Evolutionary conservation across 2,329 filamentous ascomycete genomes (phyloP), one percentile per base, ranked within the genome.

Genomic region (Cryphonectria radicalis): DNA sequence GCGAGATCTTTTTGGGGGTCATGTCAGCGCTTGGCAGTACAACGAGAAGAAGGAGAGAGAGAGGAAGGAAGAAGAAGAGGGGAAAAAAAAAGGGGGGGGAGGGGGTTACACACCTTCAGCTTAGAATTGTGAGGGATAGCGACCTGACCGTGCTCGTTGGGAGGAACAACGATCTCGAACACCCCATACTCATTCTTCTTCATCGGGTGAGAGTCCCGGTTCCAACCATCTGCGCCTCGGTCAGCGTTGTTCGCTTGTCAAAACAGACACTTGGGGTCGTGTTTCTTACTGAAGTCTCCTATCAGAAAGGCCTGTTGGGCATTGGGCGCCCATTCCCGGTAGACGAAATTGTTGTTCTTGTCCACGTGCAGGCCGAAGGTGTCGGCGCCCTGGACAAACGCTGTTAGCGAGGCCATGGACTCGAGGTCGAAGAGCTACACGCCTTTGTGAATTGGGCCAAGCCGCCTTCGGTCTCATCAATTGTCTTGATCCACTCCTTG

Each of bases 321-420:
- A 84, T 94, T 97, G 37, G 96, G 95, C 0, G 96, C 96, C 96
- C 96, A 99, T 87, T 99, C 96, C 76, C 94, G 89, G 82, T 99
- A 99, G 71, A 87, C 86, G 75, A 99, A 94, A 80, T 95, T 94
- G 80, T 93, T 93, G 77, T 97, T 90, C 68, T 89, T 84, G 78
- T 91, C 87, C 72, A 96, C 91, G 76, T 93, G 94, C 82, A 99
- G 89, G 70, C 96, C 96, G 78, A 93, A 97, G 74, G 87, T 91
- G 78, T 98, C 94, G 74, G 90, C 92, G 62, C 96, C 95, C 93
- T 97, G 75, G 25, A 68, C 59, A n/a, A 32, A 69, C 17, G 19
- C 55, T 28, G 42, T 73, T 25, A 69, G 69, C 22, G 59, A 69
- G 63, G 57, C 74, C 55, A 25, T 25, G 17, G 28, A 37, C 14